Base-by-base conservation (phyloP, 805 yeast genomes). In the Yamadazyma olivae region DNA sequence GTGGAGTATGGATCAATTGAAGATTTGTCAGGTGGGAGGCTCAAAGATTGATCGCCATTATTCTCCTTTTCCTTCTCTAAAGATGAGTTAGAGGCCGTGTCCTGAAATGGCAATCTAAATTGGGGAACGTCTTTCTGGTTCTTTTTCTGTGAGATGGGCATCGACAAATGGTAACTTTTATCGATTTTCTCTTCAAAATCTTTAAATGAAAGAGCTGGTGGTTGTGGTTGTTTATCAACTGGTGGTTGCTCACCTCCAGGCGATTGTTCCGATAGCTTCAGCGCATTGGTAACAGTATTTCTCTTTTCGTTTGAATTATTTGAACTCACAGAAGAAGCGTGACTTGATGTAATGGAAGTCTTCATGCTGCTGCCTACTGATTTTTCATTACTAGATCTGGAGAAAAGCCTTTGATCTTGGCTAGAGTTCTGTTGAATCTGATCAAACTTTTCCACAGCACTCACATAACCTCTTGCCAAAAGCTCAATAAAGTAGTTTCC, bases 71-170 rank as follows among this genome's bases (percentile, higher is more conserved):
- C 13, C 18, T 29, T 35, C 9, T 12, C 27, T 6, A 13, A 5
- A 5, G 30, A 23, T 13, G 21, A 23, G n/a, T 2, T 20, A 16
- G 30, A 16, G 3, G 35, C 5, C 14, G 18, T 23, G 16, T 81
- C 85, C 51, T 81, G 87, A 51, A 83, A 83, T 0, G 91, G 91
- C 12, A 78, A 64, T 50, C 93, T 68, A 53, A 83, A 83, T 32
- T 63, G 71, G 2, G 83, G 84, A 1, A 70, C 61, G 5, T 66
- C 37, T 33, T 34, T 31, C 5, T 28, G 38, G 3, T 32, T 19
- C 24, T 33, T 38, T 24, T 41, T 35, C 1, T 46, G 44, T 4
- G 57, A 53, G 2, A 53, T 31, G 4, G 63, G 53, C 35, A 61
- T 32, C 6, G 49, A 35, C 5, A 50, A 29, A 19, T 53, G 57